Base-by-base conservation (phyloP, 495 filamentous ascomycete species). In the Trichoderma orchidacearum region DNA sequence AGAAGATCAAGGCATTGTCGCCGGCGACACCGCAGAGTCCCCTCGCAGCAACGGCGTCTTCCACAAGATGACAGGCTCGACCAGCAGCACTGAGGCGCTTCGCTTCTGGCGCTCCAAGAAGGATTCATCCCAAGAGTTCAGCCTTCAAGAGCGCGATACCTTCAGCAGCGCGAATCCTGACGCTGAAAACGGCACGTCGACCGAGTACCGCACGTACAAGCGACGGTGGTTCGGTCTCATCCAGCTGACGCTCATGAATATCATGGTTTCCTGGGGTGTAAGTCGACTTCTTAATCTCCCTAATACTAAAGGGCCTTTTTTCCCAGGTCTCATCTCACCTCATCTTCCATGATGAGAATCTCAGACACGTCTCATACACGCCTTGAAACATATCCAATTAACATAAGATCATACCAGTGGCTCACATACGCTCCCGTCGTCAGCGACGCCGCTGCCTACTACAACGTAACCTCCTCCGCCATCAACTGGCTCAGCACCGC, bases 181-280 rank as follows among this genome's bases (percentile, higher is more conserved):
- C 61, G 1, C 58, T 60, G 3, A 23, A 50, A 64, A 60, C 34
- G 18, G 28, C 6, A 58, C 61, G 8, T 55, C 41, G 41, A 48
- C n/a, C 7, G 50, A 56, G 59, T 95, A 89, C 67, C 83, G 80
- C 63, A 85, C 94, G 52, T 97, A 98, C 62, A 93, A 87, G 70
- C 77, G 89, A 58, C 75, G 93, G 31, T 98, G 89, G 81, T 90
- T 95, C 70, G 93, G 93, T 0, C 70, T 98, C 53, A 71, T 78
- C 17, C 85, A 94, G 70, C 68, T 97, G 62, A 85, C 90, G 15
- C 68, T 97, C 63, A 64, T 96, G 68, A 98, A 97, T 66, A 87
- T 96, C 52, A 81, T 98, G 55, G 84, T 95, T 28, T 92, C 86
- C 65, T 96, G 91, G 92, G 89, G 93, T 76, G 90, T 94, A 80